A percentile compares a stretch with the other conserved stretches of the same genome.
Conservation (phyloP, 495 filamentous ascomycete genomes). For the Apiosordaria backusii region DNA sequence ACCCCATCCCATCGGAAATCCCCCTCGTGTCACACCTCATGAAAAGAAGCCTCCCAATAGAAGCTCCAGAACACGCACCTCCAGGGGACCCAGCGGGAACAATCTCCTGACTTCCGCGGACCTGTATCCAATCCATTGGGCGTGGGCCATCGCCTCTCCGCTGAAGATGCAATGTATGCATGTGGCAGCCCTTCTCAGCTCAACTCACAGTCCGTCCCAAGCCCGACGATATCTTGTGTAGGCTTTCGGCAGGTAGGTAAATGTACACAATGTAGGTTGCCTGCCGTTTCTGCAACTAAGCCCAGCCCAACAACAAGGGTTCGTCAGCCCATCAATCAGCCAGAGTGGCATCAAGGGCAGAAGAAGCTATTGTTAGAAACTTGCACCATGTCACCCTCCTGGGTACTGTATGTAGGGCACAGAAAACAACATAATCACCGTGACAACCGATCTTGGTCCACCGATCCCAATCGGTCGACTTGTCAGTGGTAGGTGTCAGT, state of each 20-base stretch:
- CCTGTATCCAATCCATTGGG: neutral
- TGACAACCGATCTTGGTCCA: neutral
- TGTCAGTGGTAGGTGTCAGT: neutral
- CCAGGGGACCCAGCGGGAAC: too few species aligned
- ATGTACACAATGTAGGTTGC: too few species aligned
- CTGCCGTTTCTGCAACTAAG: too few species aligned
- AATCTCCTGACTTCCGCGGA: neutral
- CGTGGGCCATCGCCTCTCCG: neutral
- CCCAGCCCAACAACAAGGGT: neutral
- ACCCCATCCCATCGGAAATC: neutral
- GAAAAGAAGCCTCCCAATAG: neutral
- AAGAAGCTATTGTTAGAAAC: neutral
- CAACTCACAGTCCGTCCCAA: neutral
- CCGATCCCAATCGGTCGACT: neutral
- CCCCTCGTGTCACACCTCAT: neutral
- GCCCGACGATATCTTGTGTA: neutral
- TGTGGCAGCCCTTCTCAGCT: neutral
- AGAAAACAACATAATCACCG: neutral
- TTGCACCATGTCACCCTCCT: too few species aligned
- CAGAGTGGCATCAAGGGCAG: neutral
- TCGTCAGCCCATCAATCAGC: neutral
- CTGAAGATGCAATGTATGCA: neutral
- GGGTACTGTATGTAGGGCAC: neutral
- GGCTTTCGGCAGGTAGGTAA: neutral
- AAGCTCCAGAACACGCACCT: neutral